Base-by-base conservation (phyloP, 73 alveolate genomes). In the Breviolum minutum region DNA sequence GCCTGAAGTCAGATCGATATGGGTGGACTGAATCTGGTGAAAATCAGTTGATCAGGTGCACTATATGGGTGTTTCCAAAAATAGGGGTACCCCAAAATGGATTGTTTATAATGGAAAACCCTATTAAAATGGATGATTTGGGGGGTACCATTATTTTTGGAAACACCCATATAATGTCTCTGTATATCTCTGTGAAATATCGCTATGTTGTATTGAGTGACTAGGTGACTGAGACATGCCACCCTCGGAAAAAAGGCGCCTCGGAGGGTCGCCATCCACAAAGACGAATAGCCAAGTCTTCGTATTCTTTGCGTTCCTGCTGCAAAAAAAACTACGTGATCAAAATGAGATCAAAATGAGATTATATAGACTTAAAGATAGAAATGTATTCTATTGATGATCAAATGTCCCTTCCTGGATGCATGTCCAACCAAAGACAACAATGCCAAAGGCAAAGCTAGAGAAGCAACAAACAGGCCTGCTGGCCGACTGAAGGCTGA, bases 291-390 rank as follows among this genome's bases (percentile, higher is more conserved):
- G 99, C 99, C 73, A 94, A 68, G 74, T 94, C 94, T 87, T 94
- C 99, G 94, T 94, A 94, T 63, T 94, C 99, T 66, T n/a, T 70
- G 30, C 94, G 83, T 94, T 94, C 99, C 98, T 92, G 80, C 61
- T 12, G 73, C 93, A 29, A 54, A 70, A 40, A 29, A 54, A 70
- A 40, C 54, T 40, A 40, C 3, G 3, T 40, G 54, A 40, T 40
- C 54, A 40, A 40, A 40, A 40, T 40, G 54, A 40, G 54, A 40
- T 40, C 54, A 40, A 40, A 40, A 40, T 40, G 54, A 40, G n/a
- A 40, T 40, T 40, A 40, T n/a, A n/a, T n/a, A 40, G 3, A 40
- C 0, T 3, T 40, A 40, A 40, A 40, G 54, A 40, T 40, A 2
- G 54, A 40, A 40, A 40, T 40, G 54, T 40, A 3, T 40, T 40